Conservation (phyloP, 352 stramenopile genomes). For the Peronosclerospora sorghi region DNA sequence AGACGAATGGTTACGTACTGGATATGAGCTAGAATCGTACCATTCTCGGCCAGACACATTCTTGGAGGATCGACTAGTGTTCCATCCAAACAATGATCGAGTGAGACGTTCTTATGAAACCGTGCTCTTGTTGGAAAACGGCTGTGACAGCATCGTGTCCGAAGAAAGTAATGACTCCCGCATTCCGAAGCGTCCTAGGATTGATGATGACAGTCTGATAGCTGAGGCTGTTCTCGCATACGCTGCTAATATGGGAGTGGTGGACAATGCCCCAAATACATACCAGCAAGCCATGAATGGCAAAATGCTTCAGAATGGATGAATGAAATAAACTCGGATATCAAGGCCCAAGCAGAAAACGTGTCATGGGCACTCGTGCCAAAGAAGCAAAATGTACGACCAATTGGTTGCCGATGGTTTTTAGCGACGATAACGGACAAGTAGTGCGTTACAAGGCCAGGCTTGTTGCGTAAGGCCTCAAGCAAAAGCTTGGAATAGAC, state of each 20-base stretch:
- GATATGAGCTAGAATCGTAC: too few relatives aligned
- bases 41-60: too few relatives aligned
- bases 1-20: too few relatives aligned
- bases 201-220: conserved; percentile 4
- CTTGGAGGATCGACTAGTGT: neutral
- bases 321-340: neutral
- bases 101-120: too few relatives aligned
- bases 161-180: too few relatives aligned
- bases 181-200: neutral
- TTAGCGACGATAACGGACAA: conserved; percentile 1
- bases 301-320: neutral
- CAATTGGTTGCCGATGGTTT: conserved; percentile 1
- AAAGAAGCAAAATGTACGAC: neutral
- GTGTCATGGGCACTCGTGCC: neutral
- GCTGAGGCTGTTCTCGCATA: conserved; percentile 5
- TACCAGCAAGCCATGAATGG: conserved; percentile 7
- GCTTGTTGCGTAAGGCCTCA: neutral
- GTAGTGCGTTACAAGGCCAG: neutral
- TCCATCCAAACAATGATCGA: neutral
- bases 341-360: neutral
- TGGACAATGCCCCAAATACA: neutral
- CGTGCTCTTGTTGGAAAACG: too few relatives aligned
- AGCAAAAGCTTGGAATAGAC: conserved; percentile 5
- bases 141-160: neutral
- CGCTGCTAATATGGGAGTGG: conserved; percentile 1